Base-by-base conservation (phyloP, 2,329 filamentous ascomycete genomes). In the Talaromyces sp. region DNA sequence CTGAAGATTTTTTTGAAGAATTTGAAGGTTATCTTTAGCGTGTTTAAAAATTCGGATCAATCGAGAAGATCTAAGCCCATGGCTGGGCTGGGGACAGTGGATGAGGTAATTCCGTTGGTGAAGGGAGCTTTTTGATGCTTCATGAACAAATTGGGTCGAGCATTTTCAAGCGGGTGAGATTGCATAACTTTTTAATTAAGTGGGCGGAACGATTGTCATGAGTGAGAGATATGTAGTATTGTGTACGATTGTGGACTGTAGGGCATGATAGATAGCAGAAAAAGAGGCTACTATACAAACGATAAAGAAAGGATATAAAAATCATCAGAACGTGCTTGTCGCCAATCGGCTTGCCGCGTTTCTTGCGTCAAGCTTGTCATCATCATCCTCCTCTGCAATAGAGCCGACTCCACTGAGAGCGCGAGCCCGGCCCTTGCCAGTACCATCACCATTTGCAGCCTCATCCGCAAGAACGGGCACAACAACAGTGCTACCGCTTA, bases 271-370 rank as follows among this genome's bases (percentile, higher is more conserved):
- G n/a, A 57, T 57, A 63, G 50, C 22, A 63, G 61, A 47, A 37
- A 57, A 31, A 19, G 16, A 56, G n/a, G 41, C 61, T 63, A 63
- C 64, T 66, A 63, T 52, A 66, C 59, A 62, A 43, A 43, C n/a
- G 27, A 19, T 16, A 67, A 52, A 56, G 50, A 66, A 69, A 76
- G 39, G 56, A 59, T 41, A 59, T 59, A 59, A n/a, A 27, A 33
- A 35, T 59, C 22, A 63, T 63, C 37, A 98, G 78, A 97, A 97
- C 19, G 94, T 97, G 82, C 93, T 97, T 70, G 93, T 91, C 57
- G 94, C 95, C 81, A 99, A 82, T 74, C 95, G 87, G 79, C 92
- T 97, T 41, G 95, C 95, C 62, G 95, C 95, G 80, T 98, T 99
- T 78, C 91, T 88, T 49, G 95, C 95, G 84, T 99, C 95, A 66